Conservation (phyloP, 768 basidiomycete species). For the Lentinula edodes region DNA sequence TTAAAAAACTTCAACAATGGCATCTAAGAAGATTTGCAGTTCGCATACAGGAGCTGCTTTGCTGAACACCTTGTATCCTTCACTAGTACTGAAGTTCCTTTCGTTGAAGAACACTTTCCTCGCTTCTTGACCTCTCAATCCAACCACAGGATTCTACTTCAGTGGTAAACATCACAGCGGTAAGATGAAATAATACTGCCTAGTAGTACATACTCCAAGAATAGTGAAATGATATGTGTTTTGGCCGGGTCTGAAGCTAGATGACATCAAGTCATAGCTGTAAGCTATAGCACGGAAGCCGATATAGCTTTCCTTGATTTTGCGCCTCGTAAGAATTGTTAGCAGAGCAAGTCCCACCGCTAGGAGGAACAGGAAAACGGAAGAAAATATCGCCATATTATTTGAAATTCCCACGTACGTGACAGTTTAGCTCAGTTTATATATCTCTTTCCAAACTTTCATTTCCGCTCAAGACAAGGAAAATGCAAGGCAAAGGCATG, state of each 20-base stretch:
- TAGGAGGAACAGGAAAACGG: neutral
- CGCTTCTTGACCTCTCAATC: slow-evolving; percentile 25
- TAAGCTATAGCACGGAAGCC: neutral
- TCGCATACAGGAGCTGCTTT: slow-evolving; percentile 18
- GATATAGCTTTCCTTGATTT: neutral
- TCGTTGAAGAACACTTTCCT: slow-evolving; percentile 25
- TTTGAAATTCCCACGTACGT: too few species aligned
- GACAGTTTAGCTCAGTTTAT: too few species aligned
- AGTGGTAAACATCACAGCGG: neutral
- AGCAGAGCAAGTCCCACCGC: neutral
- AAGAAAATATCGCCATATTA: neutral
- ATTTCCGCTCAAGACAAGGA: too few species aligned
- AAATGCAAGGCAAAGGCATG: too few species aligned
- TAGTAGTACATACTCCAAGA: slow-evolving; percentile 10
- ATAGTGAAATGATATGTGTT: slow-evolving; percentile 13
- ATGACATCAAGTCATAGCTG: neutral
- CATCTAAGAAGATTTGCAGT: neutral
- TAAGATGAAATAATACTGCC: neutral
- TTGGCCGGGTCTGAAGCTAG: slow-evolving; percentile 8
- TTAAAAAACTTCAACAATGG: neutral
- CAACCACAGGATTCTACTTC: slow-evolving; percentile 15
- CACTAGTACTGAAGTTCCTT: slow-evolving; percentile 19
- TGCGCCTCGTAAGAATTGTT: neutral
- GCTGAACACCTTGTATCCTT: slow-evolving; percentile 28
- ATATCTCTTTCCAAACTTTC: too few species aligned